Base-by-base conservation (phyloP, 306 rosid species). In the Benincasa hispida region DNA sequence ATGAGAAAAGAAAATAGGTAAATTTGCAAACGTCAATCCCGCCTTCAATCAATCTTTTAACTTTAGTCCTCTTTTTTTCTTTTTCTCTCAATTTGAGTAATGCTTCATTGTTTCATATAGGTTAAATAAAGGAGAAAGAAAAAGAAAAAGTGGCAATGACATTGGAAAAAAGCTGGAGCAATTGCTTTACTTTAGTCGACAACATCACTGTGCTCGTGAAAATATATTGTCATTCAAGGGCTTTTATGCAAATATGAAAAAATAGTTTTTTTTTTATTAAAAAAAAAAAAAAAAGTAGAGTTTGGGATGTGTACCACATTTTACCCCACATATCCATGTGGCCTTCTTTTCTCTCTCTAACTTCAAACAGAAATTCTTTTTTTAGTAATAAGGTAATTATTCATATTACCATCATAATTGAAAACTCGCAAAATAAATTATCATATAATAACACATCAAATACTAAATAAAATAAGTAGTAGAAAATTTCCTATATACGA, bases 141-240 rank as follows among this genome's bases (percentile, higher is more conserved):
- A 1, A 1, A 8, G 18, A 18, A 10, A 76, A 76, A 24, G 69
- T 41, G 14, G 37, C 1, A 55, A 75, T 21, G 24, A 28, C 9
- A 50, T 3, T 15, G 54, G 57, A 76, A 61, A 60, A 76, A 76
- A 76, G 79, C 70, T 27, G 79, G 61, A 61, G 58, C 79, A 21
- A 61, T 42, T 60, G 22, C 73, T 62, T 47, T 45, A 28, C 79
- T 61, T 76, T 76, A 60, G 45, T 47, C 25, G 73, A 76, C 79
- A 76, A 32, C 79, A 41, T 76, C 30, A 75, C 79, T 76, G 22
- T 24, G 28, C 58, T 42, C 79, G 55, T 75, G 78, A 75, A 35
- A n/a, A 74, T n/a, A 3, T 8, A 13, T 69, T 50, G 51, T 45
- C 51, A 45, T 45, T 41, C 6, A 69, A 69, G 22, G 0, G 6